phyloP scores from a whole-genome alignment of 2,329 filamentous ascomycete genomes.

The Cordyceps tenuipes region DNA sequence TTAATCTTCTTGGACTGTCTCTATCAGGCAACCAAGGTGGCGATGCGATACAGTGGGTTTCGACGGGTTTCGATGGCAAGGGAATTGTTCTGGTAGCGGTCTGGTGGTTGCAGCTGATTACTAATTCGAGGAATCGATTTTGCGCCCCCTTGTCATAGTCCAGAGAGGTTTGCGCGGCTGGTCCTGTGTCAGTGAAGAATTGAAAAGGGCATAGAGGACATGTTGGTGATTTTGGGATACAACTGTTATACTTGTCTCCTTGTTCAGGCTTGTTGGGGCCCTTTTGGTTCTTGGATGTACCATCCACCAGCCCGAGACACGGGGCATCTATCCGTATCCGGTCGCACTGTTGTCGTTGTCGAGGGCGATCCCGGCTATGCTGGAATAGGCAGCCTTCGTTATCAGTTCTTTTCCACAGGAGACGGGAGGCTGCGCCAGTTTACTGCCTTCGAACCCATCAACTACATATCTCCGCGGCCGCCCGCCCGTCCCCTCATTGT shows the following conservation, averaged over 20 bases:
- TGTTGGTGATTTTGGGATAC: neutral
- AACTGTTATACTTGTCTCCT: too few relatives aligned
- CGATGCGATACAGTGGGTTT: neutral
- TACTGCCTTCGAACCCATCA: neutral
- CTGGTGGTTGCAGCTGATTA: neutral
- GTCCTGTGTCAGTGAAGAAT: neutral
- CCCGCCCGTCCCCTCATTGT: neutral
- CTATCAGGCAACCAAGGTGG: neutral
- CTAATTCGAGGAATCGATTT: neutral
- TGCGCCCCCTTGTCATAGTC: too few relatives aligned
- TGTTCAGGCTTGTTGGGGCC: neutral
- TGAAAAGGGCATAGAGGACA: neutral
- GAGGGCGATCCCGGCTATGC: neutral
- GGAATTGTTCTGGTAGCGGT: neutral
- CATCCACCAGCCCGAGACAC: too few relatives aligned
- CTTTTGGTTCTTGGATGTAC: neutral
- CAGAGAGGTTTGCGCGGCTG: neutral
- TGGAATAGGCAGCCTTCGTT: slow-evolving; percentile 3
- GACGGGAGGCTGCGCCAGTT: neutral
- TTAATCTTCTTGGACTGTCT: slow-evolving; percentile 1
- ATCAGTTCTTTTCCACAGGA: neutral
- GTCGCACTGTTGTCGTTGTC: neutral
- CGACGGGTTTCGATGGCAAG: neutral
- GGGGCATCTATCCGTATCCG: too few relatives aligned
- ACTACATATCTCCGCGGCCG: slow-evolving; percentile 6